These are phyloP conservation scores for Dictyostelium brefeldianum DNA, from an alignment of 78 protist genomes.

Conservation along the genomic window DNA sequence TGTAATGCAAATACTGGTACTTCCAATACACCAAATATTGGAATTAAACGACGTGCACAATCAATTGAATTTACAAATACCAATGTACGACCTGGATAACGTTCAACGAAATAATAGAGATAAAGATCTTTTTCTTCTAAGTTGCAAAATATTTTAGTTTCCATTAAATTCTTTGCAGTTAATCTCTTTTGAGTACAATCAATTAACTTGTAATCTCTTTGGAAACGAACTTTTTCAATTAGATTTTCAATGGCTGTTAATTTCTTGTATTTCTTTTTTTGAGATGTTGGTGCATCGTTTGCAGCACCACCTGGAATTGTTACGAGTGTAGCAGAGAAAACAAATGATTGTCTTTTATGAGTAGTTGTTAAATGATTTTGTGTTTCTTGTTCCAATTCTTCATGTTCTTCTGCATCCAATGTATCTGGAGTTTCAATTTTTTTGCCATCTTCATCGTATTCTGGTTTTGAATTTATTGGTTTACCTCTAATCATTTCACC, in stretches of 20 bases:
- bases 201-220: slow-evolving; percentile 63
- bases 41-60: slow-evolving; percentile 83
- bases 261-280: background rate
- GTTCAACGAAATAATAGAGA: slow-evolving; percentile 74
- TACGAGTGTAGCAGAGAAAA: slow-evolving; percentile 79
- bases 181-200: slow-evolving; percentile 49
- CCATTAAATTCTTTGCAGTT: slow-evolving; percentile 54
- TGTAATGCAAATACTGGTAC: slow-evolving; percentile 95
- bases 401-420: slow-evolving; percentile 59
- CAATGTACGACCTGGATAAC: slow-evolving; percentile 85
- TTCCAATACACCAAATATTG: slow-evolving; percentile 90
- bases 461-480: background rate
- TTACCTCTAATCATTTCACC: background rate
- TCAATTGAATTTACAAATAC: slow-evolving; percentile 90
- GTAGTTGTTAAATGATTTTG: background rate
- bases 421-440: slow-evolving; percentile 34
- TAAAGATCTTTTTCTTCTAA: slow-evolving; percentile 66
- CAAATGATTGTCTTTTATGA: slow-evolving; percentile 82
- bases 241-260: slow-evolving; percentile 31
- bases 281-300: background rate
- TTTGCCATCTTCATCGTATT: background rate
- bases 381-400: slow-evolving; percentile 16
- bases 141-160: slow-evolving; percentile 72
- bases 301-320: slow-evolving; percentile 15
- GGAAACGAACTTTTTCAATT: slow-evolving; percentile 69